phyloP scores from a whole-genome alignment of 192 early-diverging fungal genomes.

The Gigaspora rosea region DNA sequence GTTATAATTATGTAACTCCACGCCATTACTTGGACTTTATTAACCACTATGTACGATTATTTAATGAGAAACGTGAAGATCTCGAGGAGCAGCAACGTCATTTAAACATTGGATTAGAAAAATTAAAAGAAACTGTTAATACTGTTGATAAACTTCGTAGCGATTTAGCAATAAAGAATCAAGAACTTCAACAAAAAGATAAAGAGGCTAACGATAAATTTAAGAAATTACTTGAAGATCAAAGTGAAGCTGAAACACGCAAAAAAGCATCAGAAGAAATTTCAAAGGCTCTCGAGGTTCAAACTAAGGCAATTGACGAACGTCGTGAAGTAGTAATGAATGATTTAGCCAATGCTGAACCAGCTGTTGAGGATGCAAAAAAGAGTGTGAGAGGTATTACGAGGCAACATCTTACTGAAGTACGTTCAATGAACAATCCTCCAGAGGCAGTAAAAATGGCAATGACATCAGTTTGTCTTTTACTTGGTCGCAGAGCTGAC shows the following conservation, averaged over 20 bases:
- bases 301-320: slow-evolving; percentile 79
- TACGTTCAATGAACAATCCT: slow-evolving; percentile 95
- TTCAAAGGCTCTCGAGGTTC: slow-evolving; percentile 68
- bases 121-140: slow-evolving; percentile 89
- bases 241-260: slow-evolving; percentile 92
- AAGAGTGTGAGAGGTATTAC: slow-evolving; percentile 94
- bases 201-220: slow-evolving; percentile 94
- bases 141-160: slow-evolving; percentile 93
- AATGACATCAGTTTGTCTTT: slow-evolving; percentile 95
- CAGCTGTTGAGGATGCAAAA: slow-evolving; percentile 94
- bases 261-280: slow-evolving; percentile 79
- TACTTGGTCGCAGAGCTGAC: slow-evolving; percentile 83
- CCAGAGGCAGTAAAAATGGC: slow-evolving; percentile 95
- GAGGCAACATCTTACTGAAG: slow-evolving; percentile 94
- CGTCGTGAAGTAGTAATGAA: slow-evolving; percentile 77
- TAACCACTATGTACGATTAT: slow-evolving; percentile 86
- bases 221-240: slow-evolving; percentile 90
- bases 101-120: slow-evolving; percentile 95
- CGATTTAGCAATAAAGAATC: slow-evolving; percentile 83
- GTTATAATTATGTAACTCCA: slow-evolving; percentile 89
- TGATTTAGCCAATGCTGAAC: slow-evolving; percentile 96
- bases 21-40: slow-evolving; percentile 99
- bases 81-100: slow-evolving; percentile 99
- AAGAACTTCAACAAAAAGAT: slow-evolving; percentile 85
- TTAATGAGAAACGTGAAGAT: slow-evolving; percentile 89